Conservation (phyloP, 768 basidiomycete genomes). For the Cantharellus cinnabarinus region DNA sequence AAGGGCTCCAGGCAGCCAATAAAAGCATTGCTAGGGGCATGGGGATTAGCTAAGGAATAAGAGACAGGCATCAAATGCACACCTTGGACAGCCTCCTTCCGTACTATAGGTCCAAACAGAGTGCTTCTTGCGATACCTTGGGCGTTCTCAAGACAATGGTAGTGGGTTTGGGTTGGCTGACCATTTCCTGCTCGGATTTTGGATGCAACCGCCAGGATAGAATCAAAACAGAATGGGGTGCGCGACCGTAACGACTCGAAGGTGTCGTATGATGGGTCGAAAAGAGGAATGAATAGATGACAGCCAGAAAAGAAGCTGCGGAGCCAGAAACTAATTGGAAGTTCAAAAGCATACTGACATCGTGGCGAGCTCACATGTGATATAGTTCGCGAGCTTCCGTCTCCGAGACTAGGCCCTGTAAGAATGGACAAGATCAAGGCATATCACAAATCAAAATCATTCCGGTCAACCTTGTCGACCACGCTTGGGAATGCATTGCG, state of each 20-base stretch:
- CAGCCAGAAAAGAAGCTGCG: conserved; percentile 86
- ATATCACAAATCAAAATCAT: background rate
- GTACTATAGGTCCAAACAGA: conserved; percentile 79
- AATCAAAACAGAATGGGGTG: conserved; percentile 89
- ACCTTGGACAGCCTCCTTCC: conserved; percentile 92
- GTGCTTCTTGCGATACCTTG: conserved; percentile 89
- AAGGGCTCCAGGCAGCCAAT: conserved; percentile 82
- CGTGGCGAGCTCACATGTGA: conserved; percentile 42
- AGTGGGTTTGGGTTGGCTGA: conserved; percentile 55
- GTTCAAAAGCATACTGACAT: background rate
- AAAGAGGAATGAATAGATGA: conserved; percentile 89
- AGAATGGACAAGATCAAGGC: conserved; percentile 1
- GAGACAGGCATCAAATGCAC: conserved; percentile 7
- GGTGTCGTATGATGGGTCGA: conserved; percentile 79
- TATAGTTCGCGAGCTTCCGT: conserved; percentile 75
- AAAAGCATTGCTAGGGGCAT: conserved; percentile 56
- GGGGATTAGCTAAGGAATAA: background rate
- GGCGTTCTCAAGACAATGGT: conserved; percentile 82
- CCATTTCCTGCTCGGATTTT: conserved; percentile 85
- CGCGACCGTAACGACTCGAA: conserved; percentile 83
- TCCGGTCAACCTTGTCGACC: conserved; percentile 46
- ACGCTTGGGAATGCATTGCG: conserved; percentile 77
- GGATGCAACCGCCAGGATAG: conserved; percentile 76
- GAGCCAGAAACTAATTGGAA: conserved; percentile 1
- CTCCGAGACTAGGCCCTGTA: conserved; percentile 67